Evolutionary conservation across 805 yeast species (phyloP).

Genomic region (Starmerella stigmatis): DNA sequence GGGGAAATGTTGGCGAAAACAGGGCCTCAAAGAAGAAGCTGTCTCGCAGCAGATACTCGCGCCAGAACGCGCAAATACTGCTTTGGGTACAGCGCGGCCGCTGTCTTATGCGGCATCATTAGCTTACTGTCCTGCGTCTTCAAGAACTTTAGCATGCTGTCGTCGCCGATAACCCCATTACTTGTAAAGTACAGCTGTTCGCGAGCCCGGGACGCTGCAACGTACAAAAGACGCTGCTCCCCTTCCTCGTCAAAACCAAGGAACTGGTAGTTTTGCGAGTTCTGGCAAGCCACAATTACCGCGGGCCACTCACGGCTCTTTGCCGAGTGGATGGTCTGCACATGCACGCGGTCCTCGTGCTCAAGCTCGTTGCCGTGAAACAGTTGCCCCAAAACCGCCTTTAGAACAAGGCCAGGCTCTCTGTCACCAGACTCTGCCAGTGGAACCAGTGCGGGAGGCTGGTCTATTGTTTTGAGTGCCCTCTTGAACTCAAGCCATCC

Average conservation of each 20-base stretch:
- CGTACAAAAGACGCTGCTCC: conserved; percentile 25
- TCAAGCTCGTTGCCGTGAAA: not conserved
- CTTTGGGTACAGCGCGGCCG: not conserved
- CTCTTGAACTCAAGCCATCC: conserved; percentile 5
- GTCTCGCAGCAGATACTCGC: not conserved
- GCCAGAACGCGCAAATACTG: conserved; percentile 2
- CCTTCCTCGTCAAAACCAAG: conserved; percentile 11
- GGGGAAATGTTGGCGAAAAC: no score
- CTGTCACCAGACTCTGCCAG: not conserved
- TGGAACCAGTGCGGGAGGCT: not conserved
- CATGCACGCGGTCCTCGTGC: conserved; percentile 8
- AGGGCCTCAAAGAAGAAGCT: not conserved
- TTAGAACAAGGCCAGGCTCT: conserved; percentile 4
- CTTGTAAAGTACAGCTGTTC: conserved; percentile 11
- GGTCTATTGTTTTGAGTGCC: not conserved
- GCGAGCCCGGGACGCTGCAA: conserved; percentile 27
- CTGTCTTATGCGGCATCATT: not conserved
- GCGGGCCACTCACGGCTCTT: conserved; percentile 22
- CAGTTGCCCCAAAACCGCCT: conserved; percentile 1
- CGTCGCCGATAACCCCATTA: not conserved
- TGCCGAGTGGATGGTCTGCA: conserved; percentile 19
- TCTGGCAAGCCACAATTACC: conserved; percentile 14
- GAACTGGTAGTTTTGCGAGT: not conserved
- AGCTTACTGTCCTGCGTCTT: not conserved
- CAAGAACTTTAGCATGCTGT: conserved; percentile 1